phyloP scores from a whole-genome alignment of 352 stramenopile genomes.

The Saprolegnia parasitica region DNA sequence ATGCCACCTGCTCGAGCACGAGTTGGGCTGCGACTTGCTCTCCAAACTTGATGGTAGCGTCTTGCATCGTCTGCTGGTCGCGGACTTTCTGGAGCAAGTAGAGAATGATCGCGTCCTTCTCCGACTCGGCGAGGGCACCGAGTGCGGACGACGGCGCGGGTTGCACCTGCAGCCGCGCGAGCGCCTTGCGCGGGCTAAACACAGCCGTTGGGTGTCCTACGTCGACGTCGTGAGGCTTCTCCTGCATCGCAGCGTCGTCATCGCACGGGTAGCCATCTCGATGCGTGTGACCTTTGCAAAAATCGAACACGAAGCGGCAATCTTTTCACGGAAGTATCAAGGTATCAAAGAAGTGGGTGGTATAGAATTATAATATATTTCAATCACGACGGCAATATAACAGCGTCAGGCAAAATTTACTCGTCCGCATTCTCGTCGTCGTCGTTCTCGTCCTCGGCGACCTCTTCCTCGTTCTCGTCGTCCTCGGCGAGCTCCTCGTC shows the following conservation, averaged over 20 bases:
- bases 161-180: slow-evolving; percentile 4
- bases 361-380: slow-evolving; percentile 31
- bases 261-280: not conserved
- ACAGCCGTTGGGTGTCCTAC: not conserved
- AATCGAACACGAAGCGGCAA: not conserved
- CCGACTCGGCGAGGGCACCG: not conserved
- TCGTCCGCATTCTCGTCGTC: slow-evolving; percentile 38
- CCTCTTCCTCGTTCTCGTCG: slow-evolving; percentile 30
- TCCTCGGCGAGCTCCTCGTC: slow-evolving; percentile 37
- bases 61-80: slow-evolving; percentile 27
- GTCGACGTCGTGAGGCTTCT: too few species aligned
- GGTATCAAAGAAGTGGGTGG: too few species aligned
- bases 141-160: not conserved
- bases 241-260: too few species aligned
- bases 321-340: too few species aligned
- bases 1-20: slow-evolving; percentile 54
- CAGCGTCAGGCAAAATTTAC: slow-evolving; percentile 30
- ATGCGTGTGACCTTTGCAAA: not conserved
- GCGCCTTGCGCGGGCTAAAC: slow-evolving; percentile 5
- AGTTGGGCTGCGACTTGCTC: slow-evolving; percentile 66
- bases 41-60: slow-evolving; percentile 35
- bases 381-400: not conserved
- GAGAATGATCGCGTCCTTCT: slow-evolving; percentile 28
- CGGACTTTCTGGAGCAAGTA: slow-evolving; percentile 28
- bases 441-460: slow-evolving; percentile 31